Percentiles rank a stretch among this genome's conserved stretches.
These are phyloP conservation scores for Lentinula sp. DNA, from an alignment of 768 basidiomycete genomes.

Conservation along the genomic window DNA sequence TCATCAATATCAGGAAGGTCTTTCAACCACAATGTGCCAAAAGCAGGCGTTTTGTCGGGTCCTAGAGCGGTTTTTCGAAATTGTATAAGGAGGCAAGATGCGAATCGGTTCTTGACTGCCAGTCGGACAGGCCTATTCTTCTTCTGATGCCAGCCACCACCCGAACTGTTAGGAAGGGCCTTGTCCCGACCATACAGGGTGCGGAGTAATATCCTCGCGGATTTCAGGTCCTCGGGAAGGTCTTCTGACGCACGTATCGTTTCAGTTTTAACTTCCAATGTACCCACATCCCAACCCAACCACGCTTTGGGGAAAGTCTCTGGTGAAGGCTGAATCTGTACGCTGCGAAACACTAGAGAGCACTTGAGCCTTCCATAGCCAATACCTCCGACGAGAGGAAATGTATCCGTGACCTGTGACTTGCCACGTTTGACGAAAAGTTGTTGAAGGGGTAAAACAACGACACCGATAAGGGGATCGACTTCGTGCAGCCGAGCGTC, in stretches of 20 bases:
- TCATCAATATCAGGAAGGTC: slow-evolving; percentile 33
- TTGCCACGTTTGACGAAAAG: slow-evolving; percentile 33
- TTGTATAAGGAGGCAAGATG: slow-evolving; percentile 31
- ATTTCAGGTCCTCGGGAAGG: slow-evolving; percentile 26
- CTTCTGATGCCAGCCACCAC: slow-evolving; percentile 24
- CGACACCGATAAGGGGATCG: slow-evolving; percentile 67
- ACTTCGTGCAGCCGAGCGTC: slow-evolving; percentile 52
- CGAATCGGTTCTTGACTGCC: slow-evolving; percentile 33
- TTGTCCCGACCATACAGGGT: slow-evolving; percentile 30
- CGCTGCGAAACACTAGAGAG: slow-evolving; percentile 60
- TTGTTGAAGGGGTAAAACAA: slow-evolving; percentile 44
- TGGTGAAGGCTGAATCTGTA: slow-evolving; percentile 49
- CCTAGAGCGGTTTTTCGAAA: slow-evolving; percentile 28
- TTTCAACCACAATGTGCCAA: slow-evolving; percentile 35
- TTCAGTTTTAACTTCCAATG: slow-evolving; percentile 42
- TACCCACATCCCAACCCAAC: slow-evolving; percentile 63
- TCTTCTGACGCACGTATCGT: slow-evolving; percentile 22
- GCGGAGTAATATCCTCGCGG: slow-evolving; percentile 35
- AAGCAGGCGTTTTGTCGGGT: slow-evolving; percentile 27
- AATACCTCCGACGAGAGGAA: slow-evolving; percentile 64
- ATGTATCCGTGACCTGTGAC: slow-evolving; percentile 52
- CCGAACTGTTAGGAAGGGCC: slow-evolving; percentile 18
- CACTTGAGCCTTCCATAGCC: slow-evolving; percentile 61
- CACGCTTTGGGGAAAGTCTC: slow-evolving; percentile 27
- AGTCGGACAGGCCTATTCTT: slow-evolving; percentile 25